Conservation (phyloP, 2,329 filamentous ascomycete genomes). For the Trichoderma sp. region DNA sequence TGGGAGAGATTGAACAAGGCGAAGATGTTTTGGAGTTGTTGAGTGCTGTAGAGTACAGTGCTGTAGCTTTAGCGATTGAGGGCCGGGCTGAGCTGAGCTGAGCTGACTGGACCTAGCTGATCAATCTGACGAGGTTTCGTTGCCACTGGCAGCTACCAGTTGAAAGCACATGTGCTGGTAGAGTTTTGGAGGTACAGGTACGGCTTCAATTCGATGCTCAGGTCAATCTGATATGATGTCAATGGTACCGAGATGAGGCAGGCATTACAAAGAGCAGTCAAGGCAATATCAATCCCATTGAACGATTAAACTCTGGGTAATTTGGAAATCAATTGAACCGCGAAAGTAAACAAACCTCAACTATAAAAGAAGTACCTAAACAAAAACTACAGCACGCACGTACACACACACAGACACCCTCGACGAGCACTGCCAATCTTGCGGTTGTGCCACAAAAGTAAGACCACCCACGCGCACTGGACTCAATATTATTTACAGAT, state of each 20-base stretch:
- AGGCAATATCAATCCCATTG: neutral
- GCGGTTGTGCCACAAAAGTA: neutral
- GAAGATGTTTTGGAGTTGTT: conserved; percentile 14
- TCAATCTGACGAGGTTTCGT: neutral
- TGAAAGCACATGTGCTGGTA: neutral
- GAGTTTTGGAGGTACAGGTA: neutral
- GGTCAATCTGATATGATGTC: neutral
- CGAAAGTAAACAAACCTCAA: neutral
- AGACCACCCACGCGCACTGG: neutral
- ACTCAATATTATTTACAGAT: neutral
- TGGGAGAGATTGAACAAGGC: conserved; percentile 23
- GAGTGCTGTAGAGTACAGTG: neutral
- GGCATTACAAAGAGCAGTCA: neutral
- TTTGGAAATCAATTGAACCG: neutral
- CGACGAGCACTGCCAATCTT: neutral
- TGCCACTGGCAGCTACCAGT: conserved; percentile 3
- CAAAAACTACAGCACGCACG: neutral
- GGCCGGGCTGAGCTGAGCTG: neutral
- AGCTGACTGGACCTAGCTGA: conserved; percentile 1
- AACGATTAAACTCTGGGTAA: too few species aligned
- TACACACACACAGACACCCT: neutral
- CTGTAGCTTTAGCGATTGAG: neutral
- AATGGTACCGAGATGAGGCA: neutral
- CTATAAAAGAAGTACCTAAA: neutral
- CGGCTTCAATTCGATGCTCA: neutral